Percentiles rank a stretch among this genome's conserved stretches.
These are phyloP conservation scores for Backusella australiensis DNA, from an alignment of 192 early-diverging fungal genomes.

Conservation along the genomic window DNA sequence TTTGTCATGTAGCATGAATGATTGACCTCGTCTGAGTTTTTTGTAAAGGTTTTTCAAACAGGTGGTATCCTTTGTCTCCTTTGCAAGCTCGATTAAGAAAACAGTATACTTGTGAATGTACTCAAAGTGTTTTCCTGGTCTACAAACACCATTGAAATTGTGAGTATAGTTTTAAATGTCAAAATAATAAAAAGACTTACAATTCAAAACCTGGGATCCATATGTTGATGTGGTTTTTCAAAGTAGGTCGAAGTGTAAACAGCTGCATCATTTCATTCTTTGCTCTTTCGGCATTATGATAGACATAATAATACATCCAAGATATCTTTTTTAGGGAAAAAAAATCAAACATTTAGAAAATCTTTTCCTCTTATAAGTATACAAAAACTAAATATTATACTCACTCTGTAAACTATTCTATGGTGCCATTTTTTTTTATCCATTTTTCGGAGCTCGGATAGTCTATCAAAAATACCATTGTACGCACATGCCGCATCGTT, in stretches of 20 bases:
- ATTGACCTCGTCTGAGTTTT: constrained; percentile 51
- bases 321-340: constrained; percentile 45
- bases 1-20: constrained; percentile 52
- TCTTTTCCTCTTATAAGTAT: background rate
- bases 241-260: constrained; percentile 55
- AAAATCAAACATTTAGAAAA: background rate
- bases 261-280: constrained; percentile 57
- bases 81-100: constrained; percentile 59
- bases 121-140: constrained; percentile 73
- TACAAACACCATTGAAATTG: constrained; percentile 9
- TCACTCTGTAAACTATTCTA: constrained; percentile 63
- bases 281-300: constrained; percentile 54
- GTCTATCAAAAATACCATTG: constrained; percentile 42
- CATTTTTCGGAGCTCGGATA: constrained; percentile 48
- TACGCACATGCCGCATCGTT: constrained; percentile 31
- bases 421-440: constrained; percentile 77
- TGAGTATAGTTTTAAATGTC: background rate
- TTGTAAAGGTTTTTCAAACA: constrained; percentile 51
- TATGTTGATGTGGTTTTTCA: constrained; percentile 61
- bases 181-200: constrained; percentile 28
- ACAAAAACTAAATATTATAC: background rate
- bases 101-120: constrained; percentile 69
- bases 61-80: constrained; percentile 56
- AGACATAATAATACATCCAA: constrained; percentile 60
- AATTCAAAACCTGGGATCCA: constrained; percentile 81